Base-by-base conservation (phyloP, 345 rosid species). In the Rubroshorea leprosula region DNA sequence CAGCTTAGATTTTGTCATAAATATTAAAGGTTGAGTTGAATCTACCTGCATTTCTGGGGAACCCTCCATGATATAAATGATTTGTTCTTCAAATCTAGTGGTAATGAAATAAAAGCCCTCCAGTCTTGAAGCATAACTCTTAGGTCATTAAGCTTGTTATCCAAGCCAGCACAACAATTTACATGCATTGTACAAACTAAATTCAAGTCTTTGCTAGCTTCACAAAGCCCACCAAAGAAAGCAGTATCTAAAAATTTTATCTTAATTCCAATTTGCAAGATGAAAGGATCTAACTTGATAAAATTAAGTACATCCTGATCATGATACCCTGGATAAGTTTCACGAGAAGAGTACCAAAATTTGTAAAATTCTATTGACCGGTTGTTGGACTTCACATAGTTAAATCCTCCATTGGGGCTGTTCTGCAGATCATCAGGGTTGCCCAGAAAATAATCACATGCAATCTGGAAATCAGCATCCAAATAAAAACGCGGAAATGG, bases 161-260 rank as follows among this genome's bases (percentile, higher is more conserved):
- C 63, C 45, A 83, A 53, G 14, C 95, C 97, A 47, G 70, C 35
- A 29, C 97, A 90, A 57, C 95, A 90, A 69, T 90, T 90, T 20
- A 85, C 95, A 63, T 90, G 95, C 90, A 90, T 81, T 0, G 95
- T 90, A 58, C 92, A 90, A 16, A 78, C 85, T 20, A 68, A 25
- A 56, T 76, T 77, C 24, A 87, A 66, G 55, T 90, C 85, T 68
- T 39, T 71, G 64, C 82, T 68, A 0, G 72, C 68, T 62, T 86
- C 74, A 61, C 92, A 90, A 57, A 90, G 83, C 50, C 95, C 97
- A 20, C 90, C 88, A 52, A 86, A 75, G 47, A 72, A 80, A 13
- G 61, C 78, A 0, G 97, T 86, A 57, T 84, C 85, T 1, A 86
- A 72, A 61, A 84, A 90, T 58, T 70, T 81, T 61, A 90, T 76